A percentile compares a stretch with the other conserved stretches of the same genome.
Conservation (phyloP, 202 grass and related monocot species). For the Brachypodium distachyon region DNA sequence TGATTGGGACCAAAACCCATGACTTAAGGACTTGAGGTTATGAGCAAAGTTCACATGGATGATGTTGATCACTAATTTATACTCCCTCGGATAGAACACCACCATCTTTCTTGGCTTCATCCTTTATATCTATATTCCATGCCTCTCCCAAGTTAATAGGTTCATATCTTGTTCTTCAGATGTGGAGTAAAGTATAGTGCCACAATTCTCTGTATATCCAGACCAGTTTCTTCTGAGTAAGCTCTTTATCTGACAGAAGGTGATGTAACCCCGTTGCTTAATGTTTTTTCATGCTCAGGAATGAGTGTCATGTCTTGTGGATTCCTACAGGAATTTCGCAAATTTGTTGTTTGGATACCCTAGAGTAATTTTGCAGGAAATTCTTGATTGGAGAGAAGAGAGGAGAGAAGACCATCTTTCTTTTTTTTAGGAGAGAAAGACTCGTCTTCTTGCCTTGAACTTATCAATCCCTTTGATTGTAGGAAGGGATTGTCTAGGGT, state of each 20-base stretch:
- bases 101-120: background rate
- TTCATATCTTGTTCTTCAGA: background rate
- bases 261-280: background rate
- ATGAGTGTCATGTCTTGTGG: too few relatives aligned
- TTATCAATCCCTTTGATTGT: too few relatives aligned
- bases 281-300: background rate
- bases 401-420: too few relatives aligned
- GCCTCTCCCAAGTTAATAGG: background rate
- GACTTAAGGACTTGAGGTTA: conserved; percentile 19
- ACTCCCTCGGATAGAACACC: background rate
- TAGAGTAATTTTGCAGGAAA: too few relatives aligned
- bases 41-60: background rate
- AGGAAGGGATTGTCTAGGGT: too few relatives aligned
- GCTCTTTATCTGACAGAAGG: background rate
- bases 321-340: too few relatives aligned
- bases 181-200: background rate
- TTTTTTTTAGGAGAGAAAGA: too few relatives aligned
- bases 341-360: too few relatives aligned
- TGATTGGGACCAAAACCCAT: conserved; percentile 26
- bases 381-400: too few relatives aligned
- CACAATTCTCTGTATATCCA: background rate
- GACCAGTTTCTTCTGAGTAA: background rate
- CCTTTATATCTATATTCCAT: background rate
- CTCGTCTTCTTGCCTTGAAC: too few relatives aligned
- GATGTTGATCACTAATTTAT: background rate